Evolutionary conservation across 2,329 filamentous ascomycete species (phyloP).

Genomic region (Kalmusia sp.): DNA sequence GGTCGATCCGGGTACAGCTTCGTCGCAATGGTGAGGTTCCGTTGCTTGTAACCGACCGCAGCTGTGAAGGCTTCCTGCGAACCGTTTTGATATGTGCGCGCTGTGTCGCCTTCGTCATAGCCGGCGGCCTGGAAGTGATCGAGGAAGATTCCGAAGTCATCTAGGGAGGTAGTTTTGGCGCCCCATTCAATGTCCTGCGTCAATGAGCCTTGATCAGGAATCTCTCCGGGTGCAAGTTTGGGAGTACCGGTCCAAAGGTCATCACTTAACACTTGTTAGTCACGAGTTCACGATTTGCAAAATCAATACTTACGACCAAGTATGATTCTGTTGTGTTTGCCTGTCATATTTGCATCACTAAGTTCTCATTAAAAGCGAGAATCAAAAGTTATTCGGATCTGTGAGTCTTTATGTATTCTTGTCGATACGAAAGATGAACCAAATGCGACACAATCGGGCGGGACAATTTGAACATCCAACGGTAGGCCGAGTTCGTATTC

Average conservation of each 20-base stretch:
- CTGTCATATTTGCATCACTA: background rate
- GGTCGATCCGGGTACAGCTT: background rate
- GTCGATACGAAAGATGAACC: background rate
- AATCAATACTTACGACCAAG: background rate
- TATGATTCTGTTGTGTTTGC: constrained; percentile 6
- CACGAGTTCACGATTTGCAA: background rate
- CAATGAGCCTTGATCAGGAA: background rate
- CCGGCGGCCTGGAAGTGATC: constrained; percentile 1
- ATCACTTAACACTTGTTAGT: background rate
- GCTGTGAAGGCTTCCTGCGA: constrained; percentile 1
- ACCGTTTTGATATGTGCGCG: background rate
- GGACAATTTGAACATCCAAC: background rate
- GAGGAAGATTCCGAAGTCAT: background rate
- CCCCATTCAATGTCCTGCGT: constrained; percentile 39
- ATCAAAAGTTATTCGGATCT: background rate
- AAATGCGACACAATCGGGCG: background rate
- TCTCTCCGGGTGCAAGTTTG: background rate
- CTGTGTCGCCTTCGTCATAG: background rate
- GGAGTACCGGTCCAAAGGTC: constrained; percentile 5
- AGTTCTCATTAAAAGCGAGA: background rate
- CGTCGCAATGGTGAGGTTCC: background rate
- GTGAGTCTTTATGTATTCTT: background rate
- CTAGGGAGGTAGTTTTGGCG: constrained; percentile 72
- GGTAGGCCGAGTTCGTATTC: background rate
- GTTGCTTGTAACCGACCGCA: background rate